phyloP scores from a whole-genome alignment of 148 eudicot species.

The Nyssa sinensis region DNA sequence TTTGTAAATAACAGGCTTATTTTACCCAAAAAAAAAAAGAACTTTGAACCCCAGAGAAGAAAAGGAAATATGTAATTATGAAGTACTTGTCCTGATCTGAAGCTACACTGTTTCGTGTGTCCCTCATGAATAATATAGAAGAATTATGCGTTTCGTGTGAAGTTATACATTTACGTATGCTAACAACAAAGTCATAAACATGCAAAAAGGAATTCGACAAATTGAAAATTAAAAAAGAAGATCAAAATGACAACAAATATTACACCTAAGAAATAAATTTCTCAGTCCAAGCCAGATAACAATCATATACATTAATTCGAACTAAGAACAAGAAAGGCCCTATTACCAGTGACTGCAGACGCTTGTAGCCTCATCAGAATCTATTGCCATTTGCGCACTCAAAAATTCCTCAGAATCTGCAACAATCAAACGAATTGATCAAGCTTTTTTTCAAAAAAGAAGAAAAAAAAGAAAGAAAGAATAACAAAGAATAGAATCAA shows the following conservation, averaged over 20 bases:
- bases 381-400: slow-evolving; percentile 39
- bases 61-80: background rate
- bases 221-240: background rate
- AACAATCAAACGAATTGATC: background rate
- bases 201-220: too few species aligned
- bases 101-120: background rate
- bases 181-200: background rate
- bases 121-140: background rate
- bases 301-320: background rate
- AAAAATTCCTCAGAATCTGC: background rate
- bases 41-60: background rate
- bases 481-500: background rate
- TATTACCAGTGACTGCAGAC: slow-evolving; percentile 67
- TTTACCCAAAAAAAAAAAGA: background rate
- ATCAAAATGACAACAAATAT: background rate
- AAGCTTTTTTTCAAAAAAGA: background rate
- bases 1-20: too few species aligned
- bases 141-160: background rate
- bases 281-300: background rate
- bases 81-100: background rate
- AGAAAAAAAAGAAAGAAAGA: background rate
- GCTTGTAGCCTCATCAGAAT: slow-evolving; percentile 45
- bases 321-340: background rate
- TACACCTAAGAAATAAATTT: background rate
- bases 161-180: background rate